Evolutionary conservation across 305 asterid species (phyloP).

Genomic region (Solanum aculeatissimum): DNA sequence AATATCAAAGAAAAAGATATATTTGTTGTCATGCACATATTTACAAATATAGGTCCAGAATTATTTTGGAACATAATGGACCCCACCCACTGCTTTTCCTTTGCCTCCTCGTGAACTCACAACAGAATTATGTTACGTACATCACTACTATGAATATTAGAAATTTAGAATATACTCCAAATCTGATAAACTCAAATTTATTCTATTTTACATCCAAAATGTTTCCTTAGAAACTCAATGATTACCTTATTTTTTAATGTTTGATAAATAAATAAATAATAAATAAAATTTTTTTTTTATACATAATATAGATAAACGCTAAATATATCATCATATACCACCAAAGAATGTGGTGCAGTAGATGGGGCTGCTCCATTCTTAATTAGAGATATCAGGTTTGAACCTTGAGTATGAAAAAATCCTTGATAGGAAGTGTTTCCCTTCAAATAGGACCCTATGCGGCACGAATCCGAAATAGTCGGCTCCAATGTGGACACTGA

Average conservation of each 20-base stretch:
- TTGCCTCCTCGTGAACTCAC: not conserved
- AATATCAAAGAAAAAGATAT: too few species aligned
- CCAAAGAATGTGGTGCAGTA: too few species aligned
- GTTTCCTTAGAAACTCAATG: not conserved
- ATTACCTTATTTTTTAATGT: not conserved
- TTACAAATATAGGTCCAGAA: not conserved
- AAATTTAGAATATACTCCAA: not conserved
- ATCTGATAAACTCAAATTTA: not conserved
- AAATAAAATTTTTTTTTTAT: not conserved
- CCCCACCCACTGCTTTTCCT: not conserved
- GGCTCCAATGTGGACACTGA: too few species aligned
- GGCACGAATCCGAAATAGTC: too few species aligned
- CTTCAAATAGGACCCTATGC: too few species aligned
- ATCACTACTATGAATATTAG: not conserved
- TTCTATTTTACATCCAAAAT: not conserved
- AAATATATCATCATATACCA: not conserved
- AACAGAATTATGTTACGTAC: not conserved
- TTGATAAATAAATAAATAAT: not conserved
- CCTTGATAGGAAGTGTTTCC: accelerated
- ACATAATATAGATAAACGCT: not conserved
- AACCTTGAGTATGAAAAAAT: too few species aligned
- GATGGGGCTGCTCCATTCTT: accelerated
- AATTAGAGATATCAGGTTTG: too few species aligned
- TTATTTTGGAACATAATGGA: not conserved
- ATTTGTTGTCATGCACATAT: too few species aligned